Evolutionary conservation across 1,284 basidiomycete genomes (phyloP), one percentile per base, ranked within the genome.

Genomic region (Rhodotorula sp.): DNA sequence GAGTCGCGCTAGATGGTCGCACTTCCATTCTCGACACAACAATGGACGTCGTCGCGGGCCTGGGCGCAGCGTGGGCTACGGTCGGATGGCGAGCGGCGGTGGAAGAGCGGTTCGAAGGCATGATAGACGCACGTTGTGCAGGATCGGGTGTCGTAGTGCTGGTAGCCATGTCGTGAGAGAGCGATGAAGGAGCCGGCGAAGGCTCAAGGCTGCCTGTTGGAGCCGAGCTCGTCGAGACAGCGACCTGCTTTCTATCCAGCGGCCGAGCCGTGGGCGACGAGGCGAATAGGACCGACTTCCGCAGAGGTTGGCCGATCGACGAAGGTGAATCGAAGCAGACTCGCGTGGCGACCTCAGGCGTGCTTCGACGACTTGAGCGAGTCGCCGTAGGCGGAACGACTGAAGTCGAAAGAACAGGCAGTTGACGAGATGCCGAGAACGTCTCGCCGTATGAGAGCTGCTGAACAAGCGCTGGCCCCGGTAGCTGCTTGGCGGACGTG

Each of bases 241-340:
- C 50, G 50, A 51, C n/a, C 24, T 51, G 40, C 40, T 44, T 18
- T 44, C 13, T 51, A 7, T 26, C n/a, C 24, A 26, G 9, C 56
- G 44, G 56, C 10, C 44, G n/a, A 8, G 57, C 28, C 46, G 64
- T n/a, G 6, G 64, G 64, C 20, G 67, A 64, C 15, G 66, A 24
- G 0, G 62, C 58, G 37, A 59, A 68, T 3, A 53, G 60, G 62
- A 68, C 67, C 2, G 57, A 60, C 54, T 64, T 68, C 20, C 58
- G 46, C 16, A 56, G 48, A 16, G 37, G 1, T n/a, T 18, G 28
- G 11, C n/a, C 56, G 40, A 59, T n/a, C 0, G 47, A 28, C 31
- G 15, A 13, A 18, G 40, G 40, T 18, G 48, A 13, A 16, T 48
- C 9, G 22, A 16, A 16, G 20, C 22, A 13, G 40, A 24, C 56